Evolutionary conservation across 371 early-diverging fungal genomes (phyloP).

Genomic region (Quaeritorhiza haematococci): DNA sequence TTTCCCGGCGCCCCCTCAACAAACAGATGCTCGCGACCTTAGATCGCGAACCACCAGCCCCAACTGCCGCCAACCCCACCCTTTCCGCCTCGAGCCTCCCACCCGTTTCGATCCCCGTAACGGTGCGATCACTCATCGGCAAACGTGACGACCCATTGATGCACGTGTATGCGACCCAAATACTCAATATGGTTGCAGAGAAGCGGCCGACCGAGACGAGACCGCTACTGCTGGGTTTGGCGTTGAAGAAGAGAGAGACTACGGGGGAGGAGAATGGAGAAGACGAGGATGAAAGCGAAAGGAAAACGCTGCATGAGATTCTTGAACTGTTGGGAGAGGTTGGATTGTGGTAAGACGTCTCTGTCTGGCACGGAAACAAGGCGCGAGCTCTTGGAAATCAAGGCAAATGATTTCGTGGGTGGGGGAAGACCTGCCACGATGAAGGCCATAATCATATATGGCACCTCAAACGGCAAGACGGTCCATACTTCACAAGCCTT

Average conservation of each 20-base stretch:
- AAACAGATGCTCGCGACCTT: conserved; percentile 4
- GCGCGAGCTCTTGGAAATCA: too few species aligned
- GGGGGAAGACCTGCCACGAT: too few species aligned
- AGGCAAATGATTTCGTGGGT: too few species aligned
- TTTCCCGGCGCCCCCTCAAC: background rate
- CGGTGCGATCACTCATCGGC: conserved; percentile 13
- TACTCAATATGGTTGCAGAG: conserved; percentile 8
- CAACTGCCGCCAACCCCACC: too few species aligned
- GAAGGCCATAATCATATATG: too few species aligned
- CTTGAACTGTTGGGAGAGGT: background rate
- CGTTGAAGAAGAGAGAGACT: conserved; percentile 2
- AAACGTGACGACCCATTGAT: conserved; percentile 8
- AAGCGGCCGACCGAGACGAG: conserved; percentile 3
- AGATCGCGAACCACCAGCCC: too few species aligned
- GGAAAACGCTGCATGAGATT: background rate
- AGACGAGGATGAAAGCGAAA: background rate
- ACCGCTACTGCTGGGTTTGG: conserved; percentile 13
- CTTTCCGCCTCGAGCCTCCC: background rate
- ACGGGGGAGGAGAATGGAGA: conserved; percentile 1
- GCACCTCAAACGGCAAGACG: too few species aligned
- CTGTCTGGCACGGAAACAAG: too few species aligned
- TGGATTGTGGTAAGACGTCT: too few species aligned
- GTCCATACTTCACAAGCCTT: too few species aligned
- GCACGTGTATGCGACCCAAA: conserved; percentile 11
- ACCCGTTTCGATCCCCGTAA: background rate